Evolutionary conservation across 768 basidiomycete genomes (phyloP).

Genomic region (Collybia mongolica): DNA sequence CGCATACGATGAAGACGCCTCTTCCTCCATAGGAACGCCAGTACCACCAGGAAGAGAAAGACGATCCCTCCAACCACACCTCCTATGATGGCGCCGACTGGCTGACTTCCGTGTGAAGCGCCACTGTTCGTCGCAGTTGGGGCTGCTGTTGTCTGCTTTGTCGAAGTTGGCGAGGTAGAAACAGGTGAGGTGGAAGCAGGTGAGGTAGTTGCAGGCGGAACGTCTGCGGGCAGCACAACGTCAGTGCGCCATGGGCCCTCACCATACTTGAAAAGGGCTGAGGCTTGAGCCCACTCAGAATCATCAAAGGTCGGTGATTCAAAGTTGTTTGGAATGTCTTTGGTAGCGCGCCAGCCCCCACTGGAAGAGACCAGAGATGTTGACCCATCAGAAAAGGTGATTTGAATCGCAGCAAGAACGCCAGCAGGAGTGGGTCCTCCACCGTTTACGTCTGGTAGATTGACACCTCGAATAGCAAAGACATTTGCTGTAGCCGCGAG

Average conservation of each 20-base stretch:
- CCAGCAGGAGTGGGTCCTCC: slow-evolving; percentile 24
- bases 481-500: slow-evolving; percentile 16
- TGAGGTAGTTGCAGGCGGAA: slow-evolving; percentile 2
- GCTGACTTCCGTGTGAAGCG: no score
- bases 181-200: no score
- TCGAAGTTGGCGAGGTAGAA: no score
- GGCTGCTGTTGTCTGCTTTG: no score
- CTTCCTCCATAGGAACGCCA: no score
- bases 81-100: no score
- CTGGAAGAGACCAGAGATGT: slow-evolving; percentile 19
- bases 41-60: no score
- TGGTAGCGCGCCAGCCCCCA: slow-evolving; percentile 20
- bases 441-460: slow-evolving; percentile 16
- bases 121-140: no score
- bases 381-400: slow-evolving; percentile 25
- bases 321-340: slow-evolving; percentile 21
- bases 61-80: no score
- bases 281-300: slow-evolving; percentile 19
- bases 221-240: slow-evolving; percentile 17
- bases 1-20: no score
- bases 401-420: slow-evolving; percentile 21
- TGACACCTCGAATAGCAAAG: slow-evolving; percentile 28
- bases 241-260: slow-evolving; percentile 22
- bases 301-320: slow-evolving; percentile 19
- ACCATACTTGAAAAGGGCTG: slow-evolving; percentile 20